These are phyloP conservation scores for Microascus cirrosus DNA, from an alignment of 2,329 filamentous ascomycete genomes.

Conservation along the genomic window DNA sequence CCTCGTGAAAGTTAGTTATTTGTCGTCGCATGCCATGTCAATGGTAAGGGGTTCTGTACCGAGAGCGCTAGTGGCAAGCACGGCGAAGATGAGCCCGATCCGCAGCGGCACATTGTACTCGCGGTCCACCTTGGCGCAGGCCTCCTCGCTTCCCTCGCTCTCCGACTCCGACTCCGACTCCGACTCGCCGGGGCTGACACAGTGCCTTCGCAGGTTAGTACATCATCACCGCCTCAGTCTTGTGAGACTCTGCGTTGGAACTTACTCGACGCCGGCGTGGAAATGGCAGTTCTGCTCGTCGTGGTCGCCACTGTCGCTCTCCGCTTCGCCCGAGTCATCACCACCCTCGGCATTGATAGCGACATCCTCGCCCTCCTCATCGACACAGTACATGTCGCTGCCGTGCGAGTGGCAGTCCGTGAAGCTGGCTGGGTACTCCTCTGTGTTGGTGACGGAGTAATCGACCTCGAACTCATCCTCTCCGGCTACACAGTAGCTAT, in stretches of 20 bases:
- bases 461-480: conserved; percentile 29
- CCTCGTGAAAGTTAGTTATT: conserved; percentile 14
- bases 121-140: conserved; percentile 27
- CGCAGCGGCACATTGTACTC: conserved; percentile 60
- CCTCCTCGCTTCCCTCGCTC: background rate
- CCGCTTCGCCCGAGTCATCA: conserved; percentile 12
- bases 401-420: conserved; percentile 56
- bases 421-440: conserved; percentile 46
- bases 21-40: background rate
- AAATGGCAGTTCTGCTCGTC: conserved; percentile 49
- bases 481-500: conserved; percentile 32
- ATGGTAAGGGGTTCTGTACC: conserved; percentile 24
- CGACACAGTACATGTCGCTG: conserved; percentile 49
- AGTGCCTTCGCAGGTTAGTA: conserved; percentile 32
- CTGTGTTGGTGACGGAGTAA: conserved; percentile 39
- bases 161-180: conserved; percentile 19
- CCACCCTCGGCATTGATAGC: conserved; percentile 28
- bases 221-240: background rate
- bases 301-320: conserved; percentile 2
- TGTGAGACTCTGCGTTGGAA: background rate
- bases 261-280: conserved; percentile 65
- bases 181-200: conserved; percentile 33
- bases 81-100: conserved; percentile 61
- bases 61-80: conserved; percentile 56
- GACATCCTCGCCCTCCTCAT: conserved; percentile 48